Percentiles rank a stretch among this genome's conserved stretches.
Conservation (phyloP, 2,329 filamentous ascomycete genomes). For the Fusarium luffae region DNA sequence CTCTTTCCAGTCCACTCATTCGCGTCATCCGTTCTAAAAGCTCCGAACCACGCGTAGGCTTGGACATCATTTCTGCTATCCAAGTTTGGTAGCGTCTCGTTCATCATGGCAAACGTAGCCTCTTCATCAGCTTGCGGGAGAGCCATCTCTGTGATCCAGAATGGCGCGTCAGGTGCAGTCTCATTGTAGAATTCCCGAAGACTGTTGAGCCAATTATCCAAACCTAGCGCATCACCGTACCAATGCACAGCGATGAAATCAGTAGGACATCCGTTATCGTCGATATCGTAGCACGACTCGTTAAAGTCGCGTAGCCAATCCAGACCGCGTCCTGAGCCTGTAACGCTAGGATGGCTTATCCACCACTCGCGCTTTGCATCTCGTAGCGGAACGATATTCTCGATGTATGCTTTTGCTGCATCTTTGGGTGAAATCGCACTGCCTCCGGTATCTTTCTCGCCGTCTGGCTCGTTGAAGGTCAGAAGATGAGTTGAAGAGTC, state of each 20-base stretch:
- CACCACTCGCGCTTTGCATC: slow-evolving; percentile 47
- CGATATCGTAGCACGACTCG: slow-evolving; percentile 53
- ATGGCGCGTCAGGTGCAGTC: slow-evolving; percentile 31
- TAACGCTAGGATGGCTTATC: slow-evolving; percentile 56
- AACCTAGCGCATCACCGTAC: slow-evolving; percentile 54
- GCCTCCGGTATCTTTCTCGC: slow-evolving; percentile 53
- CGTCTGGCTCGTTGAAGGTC: slow-evolving; percentile 57
- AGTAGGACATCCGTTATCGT: slow-evolving; percentile 52
- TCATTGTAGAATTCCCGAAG: slow-evolving; percentile 52
- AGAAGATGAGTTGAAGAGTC: slow-evolving; percentile 53
- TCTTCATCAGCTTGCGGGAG: slow-evolving; percentile 51
- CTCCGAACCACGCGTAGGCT: slow-evolving; percentile 57
- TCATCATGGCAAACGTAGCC: slow-evolving; percentile 54
- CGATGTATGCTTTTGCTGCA: slow-evolving; percentile 53
- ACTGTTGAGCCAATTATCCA: slow-evolving; percentile 51
- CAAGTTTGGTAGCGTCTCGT: slow-evolving; percentile 51
- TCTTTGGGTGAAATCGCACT: slow-evolving; percentile 53
- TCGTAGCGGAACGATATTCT: slow-evolving; percentile 52
- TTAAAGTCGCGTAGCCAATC: slow-evolving; percentile 56
- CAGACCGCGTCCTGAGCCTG: slow-evolving; percentile 53
- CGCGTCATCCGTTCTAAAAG: slow-evolving; percentile 52
- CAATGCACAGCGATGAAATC: slow-evolving; percentile 57
- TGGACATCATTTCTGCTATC: slow-evolving; percentile 50
- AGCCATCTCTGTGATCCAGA: slow-evolving; percentile 57
- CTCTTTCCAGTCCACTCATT: slow-evolving; percentile 55